Evolutionary conservation across 2,329 filamentous ascomycete genomes (phyloP).

Genomic region (Aspergillus sergii): DNA sequence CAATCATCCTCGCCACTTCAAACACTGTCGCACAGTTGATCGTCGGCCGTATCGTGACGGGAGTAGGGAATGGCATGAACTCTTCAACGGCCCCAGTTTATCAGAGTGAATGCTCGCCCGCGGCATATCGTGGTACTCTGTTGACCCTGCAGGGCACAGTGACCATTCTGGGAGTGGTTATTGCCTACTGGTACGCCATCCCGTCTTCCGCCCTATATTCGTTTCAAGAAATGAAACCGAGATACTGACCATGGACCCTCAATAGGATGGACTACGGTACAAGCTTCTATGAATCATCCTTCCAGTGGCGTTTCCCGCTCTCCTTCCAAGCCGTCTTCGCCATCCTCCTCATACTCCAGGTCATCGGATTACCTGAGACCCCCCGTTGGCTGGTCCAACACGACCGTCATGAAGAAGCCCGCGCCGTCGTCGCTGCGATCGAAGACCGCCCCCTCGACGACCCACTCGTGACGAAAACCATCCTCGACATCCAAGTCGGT

Average conservation of each 20-base stretch:
- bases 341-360: constrained; percentile 28
- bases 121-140: constrained; percentile 26
- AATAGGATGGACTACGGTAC: constrained; percentile 45
- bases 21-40: constrained; percentile 49
- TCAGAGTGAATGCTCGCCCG: constrained; percentile 35
- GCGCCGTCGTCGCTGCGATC: constrained; percentile 26
- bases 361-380: constrained; percentile 32
- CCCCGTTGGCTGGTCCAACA: constrained; percentile 34
- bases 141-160: constrained; percentile 30
- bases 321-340: constrained; percentile 33
- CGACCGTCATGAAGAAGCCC: constrained; percentile 29
- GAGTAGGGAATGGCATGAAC: constrained; percentile 38
- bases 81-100: constrained; percentile 30
- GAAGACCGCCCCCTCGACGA: constrained; percentile 16
- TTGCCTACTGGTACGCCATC: constrained; percentile 28
- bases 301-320: constrained; percentile 35
- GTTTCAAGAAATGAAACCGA: background rate
- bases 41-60: constrained; percentile 51
- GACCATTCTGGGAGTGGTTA: constrained; percentile 27
- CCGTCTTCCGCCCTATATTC: background rate
- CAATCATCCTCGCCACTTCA: constrained; percentile 39
- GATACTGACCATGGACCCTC: background rate
- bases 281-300: constrained; percentile 40
- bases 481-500: constrained; percentile 25
- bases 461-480: constrained; percentile 14